phyloP scores from a whole-genome alignment of 306 rosid species.

The Urtica urens region DNA sequence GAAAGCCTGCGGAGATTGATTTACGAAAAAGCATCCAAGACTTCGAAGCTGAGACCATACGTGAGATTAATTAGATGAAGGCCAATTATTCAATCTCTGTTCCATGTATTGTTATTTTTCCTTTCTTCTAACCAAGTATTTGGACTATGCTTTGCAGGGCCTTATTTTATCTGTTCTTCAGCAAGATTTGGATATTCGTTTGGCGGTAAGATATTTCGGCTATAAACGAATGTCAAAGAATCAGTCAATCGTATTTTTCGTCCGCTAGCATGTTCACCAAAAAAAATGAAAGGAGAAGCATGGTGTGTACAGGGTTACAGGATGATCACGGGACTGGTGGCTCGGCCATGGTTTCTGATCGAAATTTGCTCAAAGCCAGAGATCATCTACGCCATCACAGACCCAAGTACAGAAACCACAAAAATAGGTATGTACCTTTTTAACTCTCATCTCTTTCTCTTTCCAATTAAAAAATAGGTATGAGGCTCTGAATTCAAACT shows the following conservation, averaged over 20 bases:
- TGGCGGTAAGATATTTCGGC: constrained; percentile 57
- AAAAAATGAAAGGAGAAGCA: no score
- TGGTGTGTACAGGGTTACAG: constrained; percentile 57
- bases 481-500: neutral
- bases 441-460: neutral
- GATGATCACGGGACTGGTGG: constrained; percentile 62
- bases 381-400: constrained; percentile 47
- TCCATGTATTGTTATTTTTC: constrained; percentile 3
- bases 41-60: constrained; percentile 67
- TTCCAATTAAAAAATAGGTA: no score
- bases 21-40: constrained; percentile 55
- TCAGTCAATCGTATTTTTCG: neutral
- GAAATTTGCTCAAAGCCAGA: constrained; percentile 81
- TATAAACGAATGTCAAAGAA: neutral
- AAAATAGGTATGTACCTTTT: constrained; percentile 47
- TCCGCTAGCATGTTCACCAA: no score
- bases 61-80: no score
- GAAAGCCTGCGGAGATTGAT: constrained; percentile 49
- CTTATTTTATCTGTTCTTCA: constrained; percentile 59
- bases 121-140: neutral
- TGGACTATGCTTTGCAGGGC: constrained; percentile 47
- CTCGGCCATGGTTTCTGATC: constrained; percentile 79
- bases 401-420: constrained; percentile 50
- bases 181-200: constrained; percentile 66
- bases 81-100: neutral